Percentiles rank a stretch among this genome's conserved stretches.
These are phyloP conservation scores for Fusarium pseudograminearum DNA, from an alignment of 2,329 filamentous ascomycete genomes.

Conservation along the genomic window DNA sequence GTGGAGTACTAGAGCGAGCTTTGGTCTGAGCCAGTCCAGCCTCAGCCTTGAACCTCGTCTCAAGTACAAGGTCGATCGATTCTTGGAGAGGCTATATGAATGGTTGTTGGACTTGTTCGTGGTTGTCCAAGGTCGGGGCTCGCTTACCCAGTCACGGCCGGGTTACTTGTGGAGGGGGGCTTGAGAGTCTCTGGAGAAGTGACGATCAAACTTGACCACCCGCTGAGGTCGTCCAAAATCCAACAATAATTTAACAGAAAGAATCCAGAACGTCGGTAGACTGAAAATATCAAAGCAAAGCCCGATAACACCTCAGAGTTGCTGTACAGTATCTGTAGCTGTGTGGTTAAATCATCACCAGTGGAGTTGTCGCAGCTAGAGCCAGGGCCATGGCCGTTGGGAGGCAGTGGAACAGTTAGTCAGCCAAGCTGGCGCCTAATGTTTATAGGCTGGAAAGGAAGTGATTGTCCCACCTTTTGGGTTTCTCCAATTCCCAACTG, in stretches of 20 bases:
- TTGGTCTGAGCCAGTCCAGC: constrained; percentile 13
- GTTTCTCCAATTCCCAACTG: constrained; percentile 18
- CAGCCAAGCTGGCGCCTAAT: constrained; percentile 18
- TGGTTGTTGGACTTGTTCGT: constrained; percentile 33
- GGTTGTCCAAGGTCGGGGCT: constrained; percentile 34
- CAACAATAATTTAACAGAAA: constrained; percentile 12
- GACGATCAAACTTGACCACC: constrained; percentile 25
- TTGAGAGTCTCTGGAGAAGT: constrained; percentile 32
- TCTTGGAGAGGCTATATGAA: constrained; percentile 26
- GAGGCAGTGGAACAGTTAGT: constrained; percentile 25
- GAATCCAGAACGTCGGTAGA: constrained; percentile 3
- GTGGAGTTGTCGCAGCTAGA: constrained; percentile 47
- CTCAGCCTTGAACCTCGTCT: constrained; percentile 9
- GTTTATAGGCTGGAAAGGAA: not conserved
- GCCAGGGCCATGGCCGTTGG: constrained; percentile 44
- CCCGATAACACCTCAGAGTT: constrained; percentile 25
- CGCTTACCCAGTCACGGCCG: constrained; percentile 46
- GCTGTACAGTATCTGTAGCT: constrained; percentile 23
- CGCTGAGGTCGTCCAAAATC: constrained; percentile 13
- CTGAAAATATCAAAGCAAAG: constrained; percentile 14
- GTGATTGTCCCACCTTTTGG: constrained; percentile 2
- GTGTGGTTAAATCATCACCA: constrained; percentile 49
- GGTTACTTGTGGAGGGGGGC: constrained; percentile 36
- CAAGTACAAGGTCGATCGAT: constrained; percentile 1
- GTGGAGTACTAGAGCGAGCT: constrained; percentile 35